Evolutionary conservation across 257 asterid species (phyloP), one percentile per base, ranked within the genome.

Genomic region (Solanum virginianum): DNA sequence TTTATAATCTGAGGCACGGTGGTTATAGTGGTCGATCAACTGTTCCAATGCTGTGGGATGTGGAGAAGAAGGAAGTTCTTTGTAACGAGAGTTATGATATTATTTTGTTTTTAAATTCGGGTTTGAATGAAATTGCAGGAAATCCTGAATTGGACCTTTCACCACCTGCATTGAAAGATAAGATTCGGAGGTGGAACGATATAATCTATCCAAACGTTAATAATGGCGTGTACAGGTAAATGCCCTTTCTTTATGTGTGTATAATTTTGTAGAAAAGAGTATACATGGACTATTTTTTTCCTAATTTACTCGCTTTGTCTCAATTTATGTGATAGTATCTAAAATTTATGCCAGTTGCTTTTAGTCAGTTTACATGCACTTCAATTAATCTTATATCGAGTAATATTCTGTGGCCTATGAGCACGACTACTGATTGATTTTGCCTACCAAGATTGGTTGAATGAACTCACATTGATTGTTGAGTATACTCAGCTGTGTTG

Each of bases 41-140:
- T 8, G 99, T 96, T 0, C 99, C 99, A 32, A 93, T 96, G 98
- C 88, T 96, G 62, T 96, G 99, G 99, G 97, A 95, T 86, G 87
- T 54, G n/a, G 90, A 82, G 36, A 70, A 51, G 45, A 95, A 90
- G 41, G 94, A 94, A n/a, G 94, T 97, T 68, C 80, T 94, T 4
- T 97, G 98, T 85, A 97, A 97, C 55, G 99, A 97, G 92, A 97
- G 99, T 84, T 95, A 92, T 49, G 99, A 95, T 84, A 94, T 95
- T 55, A 88, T 95, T 0, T 91, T 89, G 15, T 85, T 97, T 24
- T 95, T 97, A 82, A 97, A 95, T 87, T 90, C 92, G 9, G 95
- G 95, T 70, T 85, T 96, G 82, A 91, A 94, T n/a, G 92, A 83
- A 5, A 60, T 91, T 0, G 87, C 97, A n/a, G 51, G 45, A 2